Evolutionary conservation across 2,329 filamentous ascomycete genomes (phyloP), one percentile per base, ranked within the genome.

Genomic region (Aureobasidium zeae): DNA sequence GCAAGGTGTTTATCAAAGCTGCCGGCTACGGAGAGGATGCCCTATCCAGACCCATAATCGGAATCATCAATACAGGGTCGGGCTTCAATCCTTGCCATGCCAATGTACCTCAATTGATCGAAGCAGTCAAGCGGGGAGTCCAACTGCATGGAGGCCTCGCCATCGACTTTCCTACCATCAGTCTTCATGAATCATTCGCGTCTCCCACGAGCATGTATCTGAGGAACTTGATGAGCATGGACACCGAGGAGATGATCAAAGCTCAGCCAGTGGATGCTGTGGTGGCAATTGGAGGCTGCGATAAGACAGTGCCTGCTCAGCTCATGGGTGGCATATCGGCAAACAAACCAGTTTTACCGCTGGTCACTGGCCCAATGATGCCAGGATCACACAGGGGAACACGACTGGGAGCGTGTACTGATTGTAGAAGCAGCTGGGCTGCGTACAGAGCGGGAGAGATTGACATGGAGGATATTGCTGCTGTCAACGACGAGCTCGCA

Each of bases 1-100:
- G 82, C 24, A 86, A 86, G 54, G 81, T 79, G 17, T 86, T 86
- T 60, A 85, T 86, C 65, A 86, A 86, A 59, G 80, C 81, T 0
- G 68, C 84, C 1, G 82, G 82, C 0, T 86, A 84, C 58, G 77
- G 75, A 46, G 81, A 86, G 51, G 79, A 83, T 53, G 77, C 81
- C 0, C 71, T 86, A 0, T 77, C 77, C 0, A 65, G 79, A 2
- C 81, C 82, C 2, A 82, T 86, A 44, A 69, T 86, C n/a, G 81
- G 81, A 36, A 79, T 86, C 48, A 75, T 83, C 58, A 83, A 86
- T 60, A 86, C 82, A 0, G 77, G 75, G 53, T 85, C 80, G 0
- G 72, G 73, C 48, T 82, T 85, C 66, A 86, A 86, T 56, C 80
- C 81, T 1, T 86, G 82, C 56, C 81, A 86, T 53, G 79, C 76